Evolutionary conservation across 2,329 filamentous ascomycete genomes (phyloP), one percentile per base, ranked within the genome.

Genomic region (Madurella mycetomatis): DNA sequence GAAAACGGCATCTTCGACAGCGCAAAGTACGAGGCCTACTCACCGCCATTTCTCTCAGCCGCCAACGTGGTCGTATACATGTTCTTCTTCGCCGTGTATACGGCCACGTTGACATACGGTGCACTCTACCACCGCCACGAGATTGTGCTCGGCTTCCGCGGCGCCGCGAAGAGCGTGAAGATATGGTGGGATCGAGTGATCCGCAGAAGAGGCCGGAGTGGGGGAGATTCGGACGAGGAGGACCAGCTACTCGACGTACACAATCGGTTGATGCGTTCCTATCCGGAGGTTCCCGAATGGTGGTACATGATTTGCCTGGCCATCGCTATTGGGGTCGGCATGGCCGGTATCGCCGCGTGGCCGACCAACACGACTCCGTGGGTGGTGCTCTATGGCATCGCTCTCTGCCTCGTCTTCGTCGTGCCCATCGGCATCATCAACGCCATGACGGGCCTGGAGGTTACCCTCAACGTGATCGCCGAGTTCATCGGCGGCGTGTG

Each of bases 361-460:
- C 70, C 73, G 1, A 77, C 74, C 0, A 66, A 75, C 51, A 77
- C 76, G 4, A 61, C 71, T 9, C 79, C 77, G 72, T 80, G 74
- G 70, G 74, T 73, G 0, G 78, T 80, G 54, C 69, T 81, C 44
- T 64, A 79, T n/a, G 67, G 77, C 8, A 68, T 78, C 15, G 66
- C 74, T 37, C 71, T 81, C 54, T 69, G 76, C 0, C 60, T 68
- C 11, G 51, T 79, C 15, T 75, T 76, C 63, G 73, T 74, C 12
- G 66, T 79, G 13, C 77, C 77, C 4, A 70, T 69, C 59, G 72
- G 71, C 41, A 73, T 80, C 45, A 70, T 80, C 46, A 68, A 75
- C 57, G 77, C 75, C 5, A 76, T 77, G 69, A 74, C 53, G 69
- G 60, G 62, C 12, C 51, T 64, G 0, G 41, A 59, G 41, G 62